phyloP scores from a whole-genome alignment of 371 early-diverging fungal species.

The Circinella minor region DNA sequence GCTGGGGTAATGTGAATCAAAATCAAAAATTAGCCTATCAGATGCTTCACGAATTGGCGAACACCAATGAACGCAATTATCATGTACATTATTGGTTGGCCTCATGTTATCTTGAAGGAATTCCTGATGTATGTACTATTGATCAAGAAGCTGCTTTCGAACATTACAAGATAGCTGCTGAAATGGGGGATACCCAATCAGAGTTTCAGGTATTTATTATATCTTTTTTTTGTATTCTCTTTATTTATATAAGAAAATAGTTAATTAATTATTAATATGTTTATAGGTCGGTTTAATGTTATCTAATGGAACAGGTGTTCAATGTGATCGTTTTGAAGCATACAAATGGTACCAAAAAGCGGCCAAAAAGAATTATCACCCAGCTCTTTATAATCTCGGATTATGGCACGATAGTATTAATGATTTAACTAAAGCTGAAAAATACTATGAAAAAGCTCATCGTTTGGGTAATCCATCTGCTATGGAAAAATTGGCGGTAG shows the following conservation, averaged over 20 bases:
- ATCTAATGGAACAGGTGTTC: constrained; percentile 57
- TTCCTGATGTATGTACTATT: constrained; percentile 26
- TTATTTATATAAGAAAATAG: neutral
- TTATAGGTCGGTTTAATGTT: constrained; percentile 51
- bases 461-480: constrained; percentile 42
- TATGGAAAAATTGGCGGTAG: constrained; percentile 46
- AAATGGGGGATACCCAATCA: constrained; percentile 38
- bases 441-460: constrained; percentile 53
- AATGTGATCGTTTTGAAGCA: constrained; percentile 47
- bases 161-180: constrained; percentile 39
- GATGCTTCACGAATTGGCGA: constrained; percentile 31
- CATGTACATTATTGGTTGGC: constrained; percentile 49
- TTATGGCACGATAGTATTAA: constrained; percentile 52
- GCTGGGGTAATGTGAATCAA: constrained; percentile 32
- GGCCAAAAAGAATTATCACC: constrained; percentile 48
- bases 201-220: constrained; percentile 42
- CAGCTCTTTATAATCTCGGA: constrained; percentile 51
- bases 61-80: constrained; percentile 20
- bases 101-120: constrained; percentile 48
- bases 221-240: neutral
- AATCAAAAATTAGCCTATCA: constrained; percentile 32
- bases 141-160: constrained; percentile 33
- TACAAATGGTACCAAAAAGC: constrained; percentile 60
- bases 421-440: constrained; percentile 40
- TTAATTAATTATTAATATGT: neutral